A percentile compares a stretch with the other conserved stretches of the same genome.
phyloP scores from a whole-genome alignment of 257 asterid species.

The Cinchona pubescens region DNA sequence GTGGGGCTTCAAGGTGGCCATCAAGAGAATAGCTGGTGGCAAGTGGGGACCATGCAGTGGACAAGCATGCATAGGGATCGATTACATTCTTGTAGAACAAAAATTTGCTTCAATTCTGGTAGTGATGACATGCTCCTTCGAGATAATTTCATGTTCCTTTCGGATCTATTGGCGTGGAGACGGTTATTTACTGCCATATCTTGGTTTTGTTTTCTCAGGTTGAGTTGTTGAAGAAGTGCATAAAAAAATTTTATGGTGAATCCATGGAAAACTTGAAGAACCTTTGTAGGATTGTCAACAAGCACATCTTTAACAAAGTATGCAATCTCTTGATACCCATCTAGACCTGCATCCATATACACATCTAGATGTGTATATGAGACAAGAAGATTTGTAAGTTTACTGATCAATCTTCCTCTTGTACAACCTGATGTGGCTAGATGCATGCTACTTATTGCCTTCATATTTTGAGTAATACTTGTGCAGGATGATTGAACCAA shows the following conservation, averaged over 20 bases:
- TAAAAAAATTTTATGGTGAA: constrained; percentile 62
- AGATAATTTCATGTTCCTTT: not conserved
- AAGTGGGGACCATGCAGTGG: constrained; percentile 98
- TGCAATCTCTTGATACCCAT: constrained; percentile 64
- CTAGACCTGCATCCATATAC: constrained; percentile 58
- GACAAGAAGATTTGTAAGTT: constrained; percentile 63
- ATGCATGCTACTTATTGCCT: not conserved
- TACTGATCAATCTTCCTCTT: constrained; percentile 6
- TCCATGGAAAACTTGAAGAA: constrained; percentile 48
- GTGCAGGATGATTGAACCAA: constrained; percentile 79
- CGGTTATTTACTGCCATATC: not conserved
- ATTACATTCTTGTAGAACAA: constrained; percentile 70
- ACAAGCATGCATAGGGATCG: constrained; percentile 92
- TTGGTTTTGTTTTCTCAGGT: constrained; percentile 41
- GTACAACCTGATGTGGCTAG: not conserved
- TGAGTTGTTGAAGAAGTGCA: constrained; percentile 57
- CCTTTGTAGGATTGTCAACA: constrained; percentile 70
- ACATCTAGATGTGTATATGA: no score
- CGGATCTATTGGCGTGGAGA: not conserved
- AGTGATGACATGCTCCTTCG: constrained; percentile 13
- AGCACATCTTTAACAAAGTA: constrained; percentile 66
- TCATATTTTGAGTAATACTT: not conserved
- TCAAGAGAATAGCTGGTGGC: constrained; percentile 74
- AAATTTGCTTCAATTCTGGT: constrained; percentile 61
- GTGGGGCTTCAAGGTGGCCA: constrained; percentile 51